phyloP scores from a whole-genome alignment of 2,329 filamentous ascomycete species.

The Lachnellula arida region DNA sequence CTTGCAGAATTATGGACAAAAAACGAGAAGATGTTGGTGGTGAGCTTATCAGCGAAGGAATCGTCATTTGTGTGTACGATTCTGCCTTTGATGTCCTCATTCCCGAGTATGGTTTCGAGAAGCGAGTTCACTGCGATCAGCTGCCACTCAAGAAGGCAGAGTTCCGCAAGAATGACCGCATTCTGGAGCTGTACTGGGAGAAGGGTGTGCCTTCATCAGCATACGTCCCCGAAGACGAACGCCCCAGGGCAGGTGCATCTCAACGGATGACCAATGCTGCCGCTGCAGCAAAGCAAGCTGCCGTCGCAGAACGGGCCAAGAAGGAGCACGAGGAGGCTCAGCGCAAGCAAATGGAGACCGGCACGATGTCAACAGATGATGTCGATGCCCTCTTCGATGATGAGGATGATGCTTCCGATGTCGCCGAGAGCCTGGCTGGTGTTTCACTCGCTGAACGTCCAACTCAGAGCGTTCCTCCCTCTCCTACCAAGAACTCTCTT shows the following conservation, averaged over 20 bases:
- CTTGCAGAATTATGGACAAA: slow-evolving; percentile 93
- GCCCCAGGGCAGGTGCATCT: slow-evolving; percentile 74
- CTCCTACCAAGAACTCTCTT: slow-evolving; percentile 72
- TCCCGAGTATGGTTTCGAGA: slow-evolving; percentile 97
- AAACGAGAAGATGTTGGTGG: slow-evolving; percentile 80
- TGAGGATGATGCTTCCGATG: slow-evolving; percentile 74
- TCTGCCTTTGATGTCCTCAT: slow-evolving; percentile 98
- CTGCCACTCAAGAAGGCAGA: slow-evolving; percentile 98
- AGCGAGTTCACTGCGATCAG: slow-evolving; percentile 98
- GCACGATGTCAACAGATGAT: slow-evolving; percentile 88
- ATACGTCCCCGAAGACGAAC: slow-evolving; percentile 94
- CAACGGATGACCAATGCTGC: slow-evolving; percentile 70
- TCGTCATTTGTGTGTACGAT: slow-evolving; percentile 96
- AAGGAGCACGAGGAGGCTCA: slow-evolving; percentile 88
- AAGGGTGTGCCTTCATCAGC: slow-evolving; percentile 96
- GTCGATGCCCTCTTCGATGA: slow-evolving; percentile 95
- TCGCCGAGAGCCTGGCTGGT: slow-evolving; percentile 86
- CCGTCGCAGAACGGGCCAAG: slow-evolving; percentile 73
- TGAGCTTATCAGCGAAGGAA: slow-evolving; percentile 90
- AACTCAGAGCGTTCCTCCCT: slow-evolving; percentile 92
- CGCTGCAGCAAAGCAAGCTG: slow-evolving; percentile 72
- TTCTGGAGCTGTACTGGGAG: slow-evolving; percentile 98
- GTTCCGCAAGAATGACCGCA: slow-evolving; percentile 91
- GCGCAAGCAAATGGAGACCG: slow-evolving; percentile 89
- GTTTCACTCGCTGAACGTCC: slow-evolving; percentile 85